Evolutionary conservation across 192 early-diverging fungal species (phyloP).

Genomic region (Coemansia sp.): DNA sequence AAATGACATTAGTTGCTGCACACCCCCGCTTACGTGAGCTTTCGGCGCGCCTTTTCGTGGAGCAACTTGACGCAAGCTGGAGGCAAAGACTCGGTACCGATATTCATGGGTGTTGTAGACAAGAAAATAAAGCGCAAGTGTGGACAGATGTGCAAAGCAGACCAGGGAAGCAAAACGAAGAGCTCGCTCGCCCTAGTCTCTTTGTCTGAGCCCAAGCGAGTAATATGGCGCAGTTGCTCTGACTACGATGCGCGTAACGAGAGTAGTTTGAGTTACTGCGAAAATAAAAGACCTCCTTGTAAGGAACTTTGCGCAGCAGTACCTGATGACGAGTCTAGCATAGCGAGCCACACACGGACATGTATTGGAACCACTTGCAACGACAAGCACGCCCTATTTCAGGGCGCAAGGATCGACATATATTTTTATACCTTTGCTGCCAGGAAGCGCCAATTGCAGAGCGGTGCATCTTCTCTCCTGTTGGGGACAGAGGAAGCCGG

Average conservation of each 20-base stretch:
- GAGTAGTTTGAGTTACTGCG: neutral
- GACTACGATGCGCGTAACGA: neutral
- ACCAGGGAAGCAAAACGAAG: neutral
- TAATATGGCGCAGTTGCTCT: conserved; percentile 3
- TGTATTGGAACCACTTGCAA: neutral
- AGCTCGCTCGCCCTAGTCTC: neutral
- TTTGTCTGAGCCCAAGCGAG: neutral
- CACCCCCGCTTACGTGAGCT: conserved; percentile 32
- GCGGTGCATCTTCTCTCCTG: neutral
- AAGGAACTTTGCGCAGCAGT: conserved; percentile 1
- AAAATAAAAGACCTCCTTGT: neutral
- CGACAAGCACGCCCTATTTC: neutral
- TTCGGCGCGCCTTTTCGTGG: conserved; percentile 48
- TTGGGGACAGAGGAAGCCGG: neutral
- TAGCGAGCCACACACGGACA: neutral
- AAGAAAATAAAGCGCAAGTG: neutral
- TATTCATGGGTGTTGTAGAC: neutral
- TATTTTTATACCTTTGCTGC: neutral
- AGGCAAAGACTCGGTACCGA: conserved; percentile 24
- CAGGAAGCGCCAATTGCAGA: neutral
- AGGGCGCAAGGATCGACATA: neutral
- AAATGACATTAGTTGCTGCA: neutral
- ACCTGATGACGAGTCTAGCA: neutral
- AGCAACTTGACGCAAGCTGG: conserved; percentile 47
- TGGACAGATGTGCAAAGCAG: neutral